These are phyloP conservation scores for Cladosporium sphaerospermum DNA, from an alignment of 2,329 filamentous ascomycete species.

Conservation along the genomic window DNA sequence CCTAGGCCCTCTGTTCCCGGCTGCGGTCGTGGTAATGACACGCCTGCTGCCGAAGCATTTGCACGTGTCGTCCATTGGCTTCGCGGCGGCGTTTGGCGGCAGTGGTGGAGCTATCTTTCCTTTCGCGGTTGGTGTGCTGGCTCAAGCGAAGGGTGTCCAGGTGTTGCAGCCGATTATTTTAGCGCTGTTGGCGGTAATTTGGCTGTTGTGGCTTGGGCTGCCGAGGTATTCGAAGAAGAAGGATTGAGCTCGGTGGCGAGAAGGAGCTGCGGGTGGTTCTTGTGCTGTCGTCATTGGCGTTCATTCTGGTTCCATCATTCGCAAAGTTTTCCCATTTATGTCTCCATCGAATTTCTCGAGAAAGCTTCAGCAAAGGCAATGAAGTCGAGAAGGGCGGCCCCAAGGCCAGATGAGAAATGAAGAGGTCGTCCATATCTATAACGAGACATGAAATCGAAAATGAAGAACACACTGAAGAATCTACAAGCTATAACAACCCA, in stretches of 20 bases:
- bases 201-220: slow-evolving; percentile 46
- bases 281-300: too few relatives aligned
- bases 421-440: too few relatives aligned
- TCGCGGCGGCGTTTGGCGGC: slow-evolving; percentile 71
- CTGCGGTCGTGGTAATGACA: slow-evolving; percentile 64
- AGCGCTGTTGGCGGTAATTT: slow-evolving; percentile 46
- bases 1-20: slow-evolving; percentile 72
- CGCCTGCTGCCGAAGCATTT: slow-evolving; percentile 67
- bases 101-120: slow-evolving; percentile 62
- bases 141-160: slow-evolving; percentile 53
- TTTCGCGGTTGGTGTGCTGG: slow-evolving; percentile 63
- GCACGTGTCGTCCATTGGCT: slow-evolving; percentile 75
- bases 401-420: too few relatives aligned
- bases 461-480: too few relatives aligned
- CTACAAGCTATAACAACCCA: too few relatives aligned
- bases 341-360: too few relatives aligned
- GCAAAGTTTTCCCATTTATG: too few relatives aligned
- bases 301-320: too few relatives aligned
- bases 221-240: slow-evolving; percentile 42
- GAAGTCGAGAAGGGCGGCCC: too few relatives aligned
- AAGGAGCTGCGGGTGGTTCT: too few relatives aligned
- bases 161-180: slow-evolving; percentile 56
- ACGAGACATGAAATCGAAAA: too few relatives aligned
- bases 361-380: too few relatives aligned
- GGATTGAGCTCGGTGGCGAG: slow-evolving; percentile 18